Conservation (phyloP, 805 yeast genomes). For the Saccharomycopsis oosterbeekiorum region DNA sequence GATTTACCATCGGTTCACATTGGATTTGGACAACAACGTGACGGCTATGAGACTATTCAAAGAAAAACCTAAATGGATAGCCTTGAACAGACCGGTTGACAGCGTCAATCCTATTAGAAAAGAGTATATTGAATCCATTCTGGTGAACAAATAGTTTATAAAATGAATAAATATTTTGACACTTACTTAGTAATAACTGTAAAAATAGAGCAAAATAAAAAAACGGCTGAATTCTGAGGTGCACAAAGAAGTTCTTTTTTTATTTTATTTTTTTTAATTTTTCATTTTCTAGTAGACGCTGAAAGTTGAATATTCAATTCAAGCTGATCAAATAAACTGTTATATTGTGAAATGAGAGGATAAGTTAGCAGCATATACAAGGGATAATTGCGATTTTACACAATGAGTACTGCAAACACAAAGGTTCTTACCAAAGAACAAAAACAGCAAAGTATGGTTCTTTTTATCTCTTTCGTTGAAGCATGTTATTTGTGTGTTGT, state of each 20-base stretch:
- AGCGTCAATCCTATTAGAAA: slow-evolving; percentile 28
- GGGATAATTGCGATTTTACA: not conserved
- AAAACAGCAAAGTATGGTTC: slow-evolving; percentile 13
- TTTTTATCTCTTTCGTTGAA: not conserved
- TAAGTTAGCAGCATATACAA: not conserved
- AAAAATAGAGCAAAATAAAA: too few relatives aligned
- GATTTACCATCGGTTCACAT: slow-evolving; percentile 86
- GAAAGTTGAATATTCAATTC: too few relatives aligned
- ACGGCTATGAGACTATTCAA: slow-evolving; percentile 77
- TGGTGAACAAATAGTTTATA: not conserved
- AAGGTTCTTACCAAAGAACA: slow-evolving; percentile 7
- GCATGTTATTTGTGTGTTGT: not conserved
- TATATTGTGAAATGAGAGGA: not conserved
- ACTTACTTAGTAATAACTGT: too few relatives aligned
- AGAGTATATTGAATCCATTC: slow-evolving; percentile 33
- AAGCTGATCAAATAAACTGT: too few relatives aligned
- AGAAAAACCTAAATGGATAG: slow-evolving; percentile 96
- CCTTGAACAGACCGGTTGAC: slow-evolving; percentile 56
- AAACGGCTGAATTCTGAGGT: not conserved
- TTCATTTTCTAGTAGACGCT: not conserved
- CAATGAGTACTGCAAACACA: not conserved
- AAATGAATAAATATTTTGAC: too few relatives aligned
- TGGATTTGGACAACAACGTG: slow-evolving; percentile 52
- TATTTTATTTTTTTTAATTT: too few relatives aligned
- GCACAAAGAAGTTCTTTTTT: not conserved